Base-by-base conservation (phyloP, 805 yeast genomes). In the Ogataea ramenticola region DNA sequence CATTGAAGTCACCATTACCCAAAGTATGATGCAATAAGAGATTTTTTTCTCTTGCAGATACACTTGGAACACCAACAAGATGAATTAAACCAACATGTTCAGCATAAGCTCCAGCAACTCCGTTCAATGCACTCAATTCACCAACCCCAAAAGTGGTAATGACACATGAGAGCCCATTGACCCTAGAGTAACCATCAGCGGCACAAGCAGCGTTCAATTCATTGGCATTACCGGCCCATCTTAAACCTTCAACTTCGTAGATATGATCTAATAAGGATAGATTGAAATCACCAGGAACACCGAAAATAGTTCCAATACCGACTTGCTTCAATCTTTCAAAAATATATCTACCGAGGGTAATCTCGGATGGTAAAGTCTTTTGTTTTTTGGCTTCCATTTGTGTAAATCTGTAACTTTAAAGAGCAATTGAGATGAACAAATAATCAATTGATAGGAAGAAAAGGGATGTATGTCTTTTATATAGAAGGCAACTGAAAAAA, bases 111-210 rank as follows among this genome's bases (percentile, higher is more conserved):
- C 96, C 96, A 38, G 90, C 95, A 60, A 87, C 75, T 56, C 93
- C 95, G 65, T 86, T 86, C 55, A 86, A 70, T 12, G 95, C 91
- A 26, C 85, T 75, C 58, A 86, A 73, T 65, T 86, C 96, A 63
- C 96, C 96, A 45, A 86, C 96, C 67, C 96, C 96, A 62, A 86
- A 86, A 41, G 96, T 86, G 62, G 95, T 86, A 57, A 86, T 72
- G 41, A 86, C 53, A 54, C 85, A 82, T 49, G 84, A 76, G 60
- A 86, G 66, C 47, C 90, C 83, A 66, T 84, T 86, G 56, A 86
- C 72, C 63, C 96, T 71, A 43, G 91, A 80, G 69, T 86, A 86
- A 51, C 95, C 96, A 65, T 86, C 96, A 39, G 93, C 89, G 43
- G 95, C 85, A 55, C 83, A 84, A 36, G 93, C 86, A 38, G 95